Evolutionary conservation across 805 yeast genomes (phyloP).

Genomic region (Wickerhamomyces tratensis): DNA sequence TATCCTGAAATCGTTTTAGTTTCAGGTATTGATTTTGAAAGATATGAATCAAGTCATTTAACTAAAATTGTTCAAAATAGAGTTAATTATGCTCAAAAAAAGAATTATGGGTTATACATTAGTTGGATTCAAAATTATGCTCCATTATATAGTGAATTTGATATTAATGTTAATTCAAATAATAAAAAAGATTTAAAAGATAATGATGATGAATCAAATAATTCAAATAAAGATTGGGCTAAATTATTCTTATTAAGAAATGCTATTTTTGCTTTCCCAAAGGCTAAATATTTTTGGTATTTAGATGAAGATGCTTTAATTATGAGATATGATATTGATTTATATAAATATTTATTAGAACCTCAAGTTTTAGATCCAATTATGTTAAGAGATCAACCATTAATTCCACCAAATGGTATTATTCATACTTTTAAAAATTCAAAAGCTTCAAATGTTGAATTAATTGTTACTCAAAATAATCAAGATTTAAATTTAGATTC

Average conservation of each 20-base stretch:
- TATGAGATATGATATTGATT: constrained; percentile 56
- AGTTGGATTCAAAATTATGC: constrained; percentile 81
- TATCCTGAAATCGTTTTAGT: constrained; percentile 69
- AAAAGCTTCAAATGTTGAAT: constrained; percentile 41
- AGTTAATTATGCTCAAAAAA: constrained; percentile 76
- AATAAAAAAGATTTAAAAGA: constrained; percentile 10
- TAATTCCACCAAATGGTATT: constrained; percentile 58
- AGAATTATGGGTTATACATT: constrained; percentile 74
- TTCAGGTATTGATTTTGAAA: constrained; percentile 68
- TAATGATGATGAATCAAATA: background rate
- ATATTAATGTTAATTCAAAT: constrained; percentile 17
- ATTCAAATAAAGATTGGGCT: constrained; percentile 44
- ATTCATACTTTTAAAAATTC: constrained; percentile 60
- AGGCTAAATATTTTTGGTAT: constrained; percentile 87
- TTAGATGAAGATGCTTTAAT: constrained; percentile 71
- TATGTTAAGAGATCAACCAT: constrained; percentile 60
- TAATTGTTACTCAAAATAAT: constrained; percentile 64
- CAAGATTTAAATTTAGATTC: constrained; percentile 58
- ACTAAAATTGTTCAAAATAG: constrained; percentile 74
- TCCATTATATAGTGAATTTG: constrained; percentile 42
- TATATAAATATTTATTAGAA: constrained; percentile 49
- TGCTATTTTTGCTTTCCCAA: constrained; percentile 90
- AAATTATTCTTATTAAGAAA: constrained; percentile 60
- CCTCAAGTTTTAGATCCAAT: constrained; percentile 54
- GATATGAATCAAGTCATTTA: constrained; percentile 47